These are phyloP conservation scores for Cladochytrium replicatum DNA, from an alignment of 192 early-diverging fungal species.

Conservation along the genomic window DNA sequence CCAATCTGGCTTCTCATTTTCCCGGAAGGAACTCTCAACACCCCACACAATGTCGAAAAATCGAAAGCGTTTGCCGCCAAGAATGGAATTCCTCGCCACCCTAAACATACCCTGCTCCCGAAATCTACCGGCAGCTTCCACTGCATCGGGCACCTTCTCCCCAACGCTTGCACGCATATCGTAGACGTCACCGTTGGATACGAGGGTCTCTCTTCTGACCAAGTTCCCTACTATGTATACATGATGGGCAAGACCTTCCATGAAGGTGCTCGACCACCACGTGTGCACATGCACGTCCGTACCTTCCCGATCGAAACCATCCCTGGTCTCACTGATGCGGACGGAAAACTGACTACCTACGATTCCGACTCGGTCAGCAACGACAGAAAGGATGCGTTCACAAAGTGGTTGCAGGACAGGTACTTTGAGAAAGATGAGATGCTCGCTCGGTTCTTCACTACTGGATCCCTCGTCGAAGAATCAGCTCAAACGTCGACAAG, in stretches of 20 bases:
- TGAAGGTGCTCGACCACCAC: conserved; percentile 56
- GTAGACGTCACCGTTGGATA: conserved; percentile 89
- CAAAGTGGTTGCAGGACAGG: too few relatives aligned
- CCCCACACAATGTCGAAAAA: conserved; percentile 57
- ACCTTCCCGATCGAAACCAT: too few relatives aligned
- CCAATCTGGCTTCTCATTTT: conserved; percentile 91
- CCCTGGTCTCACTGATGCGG: too few relatives aligned
- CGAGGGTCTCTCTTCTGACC: conserved; percentile 48
- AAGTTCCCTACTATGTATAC: conserved; percentile 80
- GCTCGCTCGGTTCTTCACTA: too few relatives aligned
- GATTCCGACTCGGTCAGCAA: too few relatives aligned
- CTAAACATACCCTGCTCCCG: conserved; percentile 69
- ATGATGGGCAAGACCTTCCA: conserved; percentile 68
- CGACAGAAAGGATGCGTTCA: too few relatives aligned
- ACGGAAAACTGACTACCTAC: too few relatives aligned
- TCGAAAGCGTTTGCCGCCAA: conserved; percentile 62
- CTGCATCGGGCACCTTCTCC: conserved; percentile 54
- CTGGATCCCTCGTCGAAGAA: too few relatives aligned
- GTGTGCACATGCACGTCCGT: conserved; percentile 81
- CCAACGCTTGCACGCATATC: conserved; percentile 60
- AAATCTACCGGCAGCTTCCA: conserved; percentile 73
- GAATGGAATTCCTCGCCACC: conserved; percentile 24
- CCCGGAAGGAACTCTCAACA: conserved; percentile 92
- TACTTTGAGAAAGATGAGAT: too few relatives aligned
- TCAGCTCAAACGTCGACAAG: too few relatives aligned